Conservation (phyloP, 768 basidiomycete genomes). For the Agaricus blazei region DNA sequence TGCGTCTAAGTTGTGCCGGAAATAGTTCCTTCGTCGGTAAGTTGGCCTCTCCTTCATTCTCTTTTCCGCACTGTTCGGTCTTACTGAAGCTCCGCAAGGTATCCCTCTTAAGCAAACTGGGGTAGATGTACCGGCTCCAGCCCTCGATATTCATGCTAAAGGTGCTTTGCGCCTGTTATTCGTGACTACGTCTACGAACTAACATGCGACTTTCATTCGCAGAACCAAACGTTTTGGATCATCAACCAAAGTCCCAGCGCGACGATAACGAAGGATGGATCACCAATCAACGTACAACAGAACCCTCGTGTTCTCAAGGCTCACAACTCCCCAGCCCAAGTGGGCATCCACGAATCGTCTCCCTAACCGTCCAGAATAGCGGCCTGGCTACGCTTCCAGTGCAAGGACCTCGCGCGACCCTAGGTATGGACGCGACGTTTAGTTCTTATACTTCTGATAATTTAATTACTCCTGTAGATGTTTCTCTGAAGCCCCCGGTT, state of each 20-base stretch:
- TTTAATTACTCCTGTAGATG: not conserved
- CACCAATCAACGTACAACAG: not conserved
- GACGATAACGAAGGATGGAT: constrained; percentile 6
- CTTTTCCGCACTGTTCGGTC: not conserved
- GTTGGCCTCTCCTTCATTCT: not conserved
- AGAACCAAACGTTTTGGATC: not conserved
- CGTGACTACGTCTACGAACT: not conserved
- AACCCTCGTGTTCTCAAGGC: not conserved
- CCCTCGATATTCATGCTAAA: not conserved
- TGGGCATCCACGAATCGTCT: not conserved
- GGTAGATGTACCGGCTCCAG: not conserved
- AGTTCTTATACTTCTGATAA: not conserved
- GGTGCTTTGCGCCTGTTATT: not conserved
- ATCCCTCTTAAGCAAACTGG: not conserved
- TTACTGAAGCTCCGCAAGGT: not conserved
- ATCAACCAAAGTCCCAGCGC: not conserved
- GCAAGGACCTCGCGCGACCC: not conserved
- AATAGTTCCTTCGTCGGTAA: constrained; percentile 11
- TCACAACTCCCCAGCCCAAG: not conserved
- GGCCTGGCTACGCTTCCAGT: not conserved
- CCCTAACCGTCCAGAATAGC: not conserved
- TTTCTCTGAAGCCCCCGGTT: not conserved
- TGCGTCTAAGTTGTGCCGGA: constrained; percentile 16
- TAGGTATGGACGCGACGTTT: constrained; percentile 1
- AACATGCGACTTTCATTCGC: not conserved